Conservation (phyloP, 2,329 filamentous ascomycete genomes). For the Aspergillus udagawae region DNA sequence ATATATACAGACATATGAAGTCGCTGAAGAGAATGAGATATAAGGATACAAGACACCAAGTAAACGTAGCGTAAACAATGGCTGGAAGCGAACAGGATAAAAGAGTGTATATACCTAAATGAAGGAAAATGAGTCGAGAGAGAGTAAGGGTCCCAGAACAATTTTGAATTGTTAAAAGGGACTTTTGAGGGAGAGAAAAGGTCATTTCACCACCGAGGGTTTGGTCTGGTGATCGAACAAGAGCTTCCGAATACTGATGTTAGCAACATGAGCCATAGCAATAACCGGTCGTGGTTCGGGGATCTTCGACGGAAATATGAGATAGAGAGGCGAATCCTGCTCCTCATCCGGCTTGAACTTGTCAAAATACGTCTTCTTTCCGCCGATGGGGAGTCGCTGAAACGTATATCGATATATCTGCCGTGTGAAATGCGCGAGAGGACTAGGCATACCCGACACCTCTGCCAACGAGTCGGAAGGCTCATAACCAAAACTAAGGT, state of each 20-base stretch:
- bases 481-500: constrained; percentile 40
- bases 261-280: constrained; percentile 37
- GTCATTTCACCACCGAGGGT: neutral
- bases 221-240: neutral
- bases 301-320: constrained; percentile 34
- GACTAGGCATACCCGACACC: constrained; percentile 28
- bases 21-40: neutral
- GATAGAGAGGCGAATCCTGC: constrained; percentile 29
- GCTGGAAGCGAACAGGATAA: neutral
- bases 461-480: constrained; percentile 29
- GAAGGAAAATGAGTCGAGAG: neutral
- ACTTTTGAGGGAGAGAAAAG: too few species aligned
- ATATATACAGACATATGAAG: neutral
- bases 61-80: neutral
- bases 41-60: neutral
- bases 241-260: constrained; percentile 32
- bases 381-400: constrained; percentile 29
- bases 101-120: neutral
- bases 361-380: constrained; percentile 40
- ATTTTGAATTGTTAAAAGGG: too few species aligned
- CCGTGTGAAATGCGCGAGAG: constrained; percentile 26
- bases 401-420: constrained; percentile 31
- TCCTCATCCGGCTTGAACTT: constrained; percentile 35
- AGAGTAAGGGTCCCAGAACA: neutral
- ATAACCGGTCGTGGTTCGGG: constrained; percentile 29